phyloP scores from a whole-genome alignment of 2,329 filamentous ascomycete genomes.

The Alternaria conjuncta region DNA sequence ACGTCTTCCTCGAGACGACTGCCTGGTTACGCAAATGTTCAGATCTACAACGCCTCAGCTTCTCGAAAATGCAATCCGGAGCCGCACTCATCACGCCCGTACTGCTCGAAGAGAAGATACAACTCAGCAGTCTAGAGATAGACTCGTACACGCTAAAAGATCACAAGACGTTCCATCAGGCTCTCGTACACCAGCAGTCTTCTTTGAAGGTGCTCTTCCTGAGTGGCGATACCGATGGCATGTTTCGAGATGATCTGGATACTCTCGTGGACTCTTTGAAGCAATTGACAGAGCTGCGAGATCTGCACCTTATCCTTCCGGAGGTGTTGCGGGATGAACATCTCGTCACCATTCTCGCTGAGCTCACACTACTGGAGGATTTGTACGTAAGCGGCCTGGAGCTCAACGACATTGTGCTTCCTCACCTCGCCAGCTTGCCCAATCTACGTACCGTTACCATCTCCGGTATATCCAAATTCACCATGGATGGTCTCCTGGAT shows the following conservation, averaged over 20 bases:
- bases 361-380: slow-evolving; percentile 60
- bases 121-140: slow-evolving; percentile 58
- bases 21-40: slow-evolving; percentile 64
- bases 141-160: slow-evolving; percentile 57
- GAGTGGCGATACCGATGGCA: slow-evolving; percentile 56
- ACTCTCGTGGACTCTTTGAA: slow-evolving; percentile 60
- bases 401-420: slow-evolving; percentile 58
- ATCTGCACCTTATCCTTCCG: slow-evolving; percentile 60
- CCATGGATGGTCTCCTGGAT: slow-evolving; percentile 56
- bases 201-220: slow-evolving; percentile 56
- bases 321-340: slow-evolving; percentile 60
- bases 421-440: slow-evolving; percentile 53
- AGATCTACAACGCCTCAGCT: slow-evolving; percentile 57
- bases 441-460: slow-evolving; percentile 62
- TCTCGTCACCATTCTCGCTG: slow-evolving; percentile 55
- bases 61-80: slow-evolving; percentile 60
- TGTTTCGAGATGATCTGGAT: slow-evolving; percentile 56
- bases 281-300: slow-evolving; percentile 58
- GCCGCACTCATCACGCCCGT: slow-evolving; percentile 61
- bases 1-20: slow-evolving; percentile 59
- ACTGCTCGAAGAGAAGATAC: slow-evolving; percentile 54
- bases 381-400: slow-evolving; percentile 64
- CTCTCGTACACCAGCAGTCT: slow-evolving; percentile 60
- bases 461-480: slow-evolving; percentile 63
- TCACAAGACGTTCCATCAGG: slow-evolving; percentile 60